Base-by-base conservation (phyloP, 768 basidiomycete genomes). In the Tubosaeta brunneosetosa region DNA sequence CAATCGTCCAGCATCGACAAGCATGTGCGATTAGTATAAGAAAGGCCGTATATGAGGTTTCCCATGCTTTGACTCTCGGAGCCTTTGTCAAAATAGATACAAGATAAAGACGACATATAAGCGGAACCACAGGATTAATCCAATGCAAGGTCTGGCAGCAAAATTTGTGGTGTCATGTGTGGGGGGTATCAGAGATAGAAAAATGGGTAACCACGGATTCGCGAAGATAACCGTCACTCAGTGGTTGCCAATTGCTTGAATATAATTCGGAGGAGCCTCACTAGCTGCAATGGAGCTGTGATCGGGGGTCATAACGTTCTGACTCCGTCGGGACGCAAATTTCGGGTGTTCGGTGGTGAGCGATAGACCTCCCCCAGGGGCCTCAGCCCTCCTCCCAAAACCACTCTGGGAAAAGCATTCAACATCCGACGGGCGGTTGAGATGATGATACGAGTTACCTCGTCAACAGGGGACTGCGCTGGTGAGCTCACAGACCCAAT, bases 1-100 rank as follows among this genome's bases (percentile, higher is more conserved):
- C 73, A 65, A 46, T 73, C 72, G 57, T 74, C 72, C 52, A 68
- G 44, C 70, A 70, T 71, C 72, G 57, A 73, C 72, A 51, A 68
- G 44, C 70, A 70, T 71, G 1, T 33, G 57, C 50, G 50, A 55
- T 1, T 32, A 29, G 32, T 27, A 17, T 41, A 22, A 13, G 17
- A 22, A 40, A 22, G 38, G 22, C 12, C 17, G 6, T 16, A 36
- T 36, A 36, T 36, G 14, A 13, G 14, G 34, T n/a, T 16, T 12
- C 34, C 34, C 34, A 36, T 22, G 3, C 22, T 22, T 22, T 3
- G 22, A 22, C 22, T 22, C 22, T 22, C 22, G 22, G 22, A 22
- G 22, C 22, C 22, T 22, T 22, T 1, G 22, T 22, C 22, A 9
- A 38, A 38, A 17, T 37, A 37, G 36, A 37, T 37, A 37, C n/a